Evolutionary conservation across 2,329 filamentous ascomycete species (phyloP).

Genomic region (Penicillium capsulatum): DNA sequence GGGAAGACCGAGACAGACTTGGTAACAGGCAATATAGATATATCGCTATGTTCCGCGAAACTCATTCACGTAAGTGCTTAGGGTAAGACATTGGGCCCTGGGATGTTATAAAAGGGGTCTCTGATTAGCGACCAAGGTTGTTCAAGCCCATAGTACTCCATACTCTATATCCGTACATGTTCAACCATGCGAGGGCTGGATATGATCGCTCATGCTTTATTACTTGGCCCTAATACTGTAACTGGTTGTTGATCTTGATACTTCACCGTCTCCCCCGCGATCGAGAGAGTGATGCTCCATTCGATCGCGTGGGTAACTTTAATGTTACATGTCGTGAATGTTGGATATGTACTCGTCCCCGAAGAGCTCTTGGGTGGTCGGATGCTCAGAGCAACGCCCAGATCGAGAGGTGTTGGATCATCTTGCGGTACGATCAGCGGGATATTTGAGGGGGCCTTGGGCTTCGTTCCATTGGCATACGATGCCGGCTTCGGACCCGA

Average conservation of each 20-base stretch:
- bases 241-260: not conserved
- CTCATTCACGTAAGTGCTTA: too few relatives aligned
- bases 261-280: not conserved
- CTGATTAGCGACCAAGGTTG: too few relatives aligned
- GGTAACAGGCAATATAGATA: too few relatives aligned
- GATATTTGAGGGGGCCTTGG: not conserved
- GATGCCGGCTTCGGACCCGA: not conserved
- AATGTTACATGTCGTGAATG: slow-evolving; percentile 3
- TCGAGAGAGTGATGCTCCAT: not conserved
- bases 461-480: not conserved
- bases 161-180: too few relatives aligned
- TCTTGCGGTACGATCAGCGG: not conserved
- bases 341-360: not conserved
- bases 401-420: slow-evolving; percentile 1
- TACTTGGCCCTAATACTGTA: slow-evolving; percentile 3
- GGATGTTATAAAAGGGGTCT: too few relatives aligned
- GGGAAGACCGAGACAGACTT: too few relatives aligned
- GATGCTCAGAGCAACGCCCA: not conserved
- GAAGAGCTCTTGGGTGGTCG: not conserved
- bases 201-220: too few relatives aligned
- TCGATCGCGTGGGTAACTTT: slow-evolving; percentile 1
- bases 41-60: too few relatives aligned
- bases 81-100: too few relatives aligned
- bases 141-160: too few relatives aligned
- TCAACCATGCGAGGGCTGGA: too few relatives aligned